A percentile compares a stretch with the other conserved stretches of the same genome.
Conservation (phyloP, 2,329 filamentous ascomycete genomes). For the Chrysosporium keratinophilum region DNA sequence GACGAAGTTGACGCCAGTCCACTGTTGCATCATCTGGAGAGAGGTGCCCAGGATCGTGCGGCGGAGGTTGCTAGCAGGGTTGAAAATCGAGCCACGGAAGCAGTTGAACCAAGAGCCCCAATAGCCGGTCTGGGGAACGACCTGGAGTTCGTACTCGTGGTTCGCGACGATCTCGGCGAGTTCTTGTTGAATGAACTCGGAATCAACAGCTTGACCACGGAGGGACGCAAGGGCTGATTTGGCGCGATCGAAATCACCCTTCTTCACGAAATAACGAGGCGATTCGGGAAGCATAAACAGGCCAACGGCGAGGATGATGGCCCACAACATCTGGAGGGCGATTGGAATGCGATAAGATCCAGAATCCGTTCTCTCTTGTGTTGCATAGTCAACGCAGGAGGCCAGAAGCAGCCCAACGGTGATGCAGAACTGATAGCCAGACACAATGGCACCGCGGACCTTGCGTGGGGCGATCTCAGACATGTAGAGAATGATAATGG, state of each 20-base stretch:
- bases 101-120: conserved; percentile 58
- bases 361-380: conserved; percentile 51
- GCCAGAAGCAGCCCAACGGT: conserved; percentile 69
- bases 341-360: conserved; percentile 73
- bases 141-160: conserved; percentile 67
- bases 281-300: conserved; percentile 73
- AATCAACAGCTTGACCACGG: conserved; percentile 62
- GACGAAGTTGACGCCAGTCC: conserved; percentile 87
- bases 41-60: conserved; percentile 61
- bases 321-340: conserved; percentile 69
- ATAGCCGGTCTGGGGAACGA: conserved; percentile 57
- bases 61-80: conserved; percentile 48
- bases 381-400: conserved; percentile 62
- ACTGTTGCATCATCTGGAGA: conserved; percentile 70
- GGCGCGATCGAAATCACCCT: conserved; percentile 57
- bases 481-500: conserved; percentile 79
- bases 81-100: conserved; percentile 47
- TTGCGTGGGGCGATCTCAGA: conserved; percentile 65
- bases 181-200: conserved; percentile 66
- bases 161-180: conserved; percentile 81
- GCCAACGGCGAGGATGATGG: conserved; percentile 60
- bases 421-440: conserved; percentile 74
- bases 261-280: conserved; percentile 75
- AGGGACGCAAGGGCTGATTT: conserved; percentile 53
- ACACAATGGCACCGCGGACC: conserved; percentile 68